A percentile compares a stretch with the other conserved stretches of the same genome.
These are phyloP conservation scores for Dioscorea cayenensis DNA, from an alignment of 116 monocot species.

Conservation along the genomic window DNA sequence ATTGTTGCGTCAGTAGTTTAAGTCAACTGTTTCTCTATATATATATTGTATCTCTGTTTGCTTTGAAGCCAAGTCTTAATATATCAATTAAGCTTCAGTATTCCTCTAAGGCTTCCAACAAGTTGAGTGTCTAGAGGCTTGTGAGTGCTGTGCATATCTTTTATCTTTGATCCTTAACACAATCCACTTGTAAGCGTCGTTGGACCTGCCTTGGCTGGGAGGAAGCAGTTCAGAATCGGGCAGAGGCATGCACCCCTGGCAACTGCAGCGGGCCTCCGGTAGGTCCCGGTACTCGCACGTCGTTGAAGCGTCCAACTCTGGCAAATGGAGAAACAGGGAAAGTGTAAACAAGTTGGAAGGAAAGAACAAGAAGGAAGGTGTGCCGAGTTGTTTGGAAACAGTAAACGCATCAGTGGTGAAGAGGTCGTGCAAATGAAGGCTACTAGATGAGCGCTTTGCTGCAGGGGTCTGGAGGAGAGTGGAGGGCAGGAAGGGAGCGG, in stretches of 20 bases:
- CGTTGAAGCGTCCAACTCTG: neutral
- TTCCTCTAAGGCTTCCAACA: no score
- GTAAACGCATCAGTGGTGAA: conserved; percentile 29
- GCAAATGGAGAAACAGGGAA: conserved; percentile 8
- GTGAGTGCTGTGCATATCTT: no score
- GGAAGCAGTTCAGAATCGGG: neutral
- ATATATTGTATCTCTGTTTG: no score
- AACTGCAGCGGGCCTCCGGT: conserved; percentile 4
- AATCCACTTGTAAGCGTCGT: neutral
- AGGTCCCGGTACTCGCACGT: conserved; percentile 6
- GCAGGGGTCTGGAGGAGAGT: neutral
- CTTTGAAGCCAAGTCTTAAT: no score
- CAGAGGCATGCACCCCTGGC: neutral
- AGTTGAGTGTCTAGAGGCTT: no score
- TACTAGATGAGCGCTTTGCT: neutral
- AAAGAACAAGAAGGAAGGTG: conserved; percentile 33
- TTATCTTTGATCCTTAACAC: no score
- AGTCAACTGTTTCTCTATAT: no score
- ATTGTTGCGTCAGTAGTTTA: no score
- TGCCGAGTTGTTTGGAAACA: conserved; percentile 18
- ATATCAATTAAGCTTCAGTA: no score
- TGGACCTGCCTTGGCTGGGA: neutral
- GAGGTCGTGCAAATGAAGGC: conserved; percentile 39
- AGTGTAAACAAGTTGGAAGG: conserved; percentile 13
- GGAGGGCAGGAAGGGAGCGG: conserved; percentile 11